Percentiles rank a stretch among this genome's conserved stretches.
Conservation (phyloP, 345 rosid genomes). For the Raphanus raphanistrum region DNA sequence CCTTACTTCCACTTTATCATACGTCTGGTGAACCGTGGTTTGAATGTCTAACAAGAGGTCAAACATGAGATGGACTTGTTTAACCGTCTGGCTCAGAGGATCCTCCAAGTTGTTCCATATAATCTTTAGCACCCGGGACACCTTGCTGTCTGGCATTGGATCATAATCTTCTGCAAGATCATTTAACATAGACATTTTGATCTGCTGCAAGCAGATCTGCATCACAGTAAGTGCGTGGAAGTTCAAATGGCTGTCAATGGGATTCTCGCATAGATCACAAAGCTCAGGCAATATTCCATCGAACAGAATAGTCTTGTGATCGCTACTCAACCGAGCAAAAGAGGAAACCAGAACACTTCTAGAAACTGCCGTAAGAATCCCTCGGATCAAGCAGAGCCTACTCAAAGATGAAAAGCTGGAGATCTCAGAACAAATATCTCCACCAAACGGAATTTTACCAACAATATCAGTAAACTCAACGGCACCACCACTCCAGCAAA, state of each 20-base stretch:
- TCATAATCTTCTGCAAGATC: constrained; percentile 51
- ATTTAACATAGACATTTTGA: constrained; percentile 65
- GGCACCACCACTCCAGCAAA: constrained; percentile 38
- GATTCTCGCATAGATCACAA: constrained; percentile 86
- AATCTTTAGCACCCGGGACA: constrained; percentile 62
- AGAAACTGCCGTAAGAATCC: constrained; percentile 89
- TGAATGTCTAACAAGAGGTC: constrained; percentile 86
- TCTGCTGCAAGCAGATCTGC: constrained; percentile 98
- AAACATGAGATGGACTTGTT: constrained; percentile 87
- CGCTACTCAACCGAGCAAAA: constrained; percentile 43
- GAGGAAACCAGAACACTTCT: constrained; percentile 63
- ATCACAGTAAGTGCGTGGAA: constrained; percentile 86
- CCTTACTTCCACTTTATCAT: constrained; percentile 56
- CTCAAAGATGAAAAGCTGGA: constrained; percentile 61
- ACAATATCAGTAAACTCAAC: constrained; percentile 41
- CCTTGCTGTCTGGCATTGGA: constrained; percentile 63
- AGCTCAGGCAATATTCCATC: constrained; percentile 83
- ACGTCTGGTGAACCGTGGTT: constrained; percentile 45
- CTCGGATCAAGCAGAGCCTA: constrained; percentile 91
- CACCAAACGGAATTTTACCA: constrained; percentile 59
- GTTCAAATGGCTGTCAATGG: constrained; percentile 86
- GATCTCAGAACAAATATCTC: constrained; percentile 65
- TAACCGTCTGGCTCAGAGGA: constrained; percentile 93
- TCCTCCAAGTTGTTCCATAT: constrained; percentile 99
- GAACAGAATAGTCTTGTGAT: constrained; percentile 65